Percentiles rank a stretch among this genome's conserved stretches.
phyloP scores from a whole-genome alignment of 164 flowering plant genomes.

The Cinnamomum micranthum region DNA sequence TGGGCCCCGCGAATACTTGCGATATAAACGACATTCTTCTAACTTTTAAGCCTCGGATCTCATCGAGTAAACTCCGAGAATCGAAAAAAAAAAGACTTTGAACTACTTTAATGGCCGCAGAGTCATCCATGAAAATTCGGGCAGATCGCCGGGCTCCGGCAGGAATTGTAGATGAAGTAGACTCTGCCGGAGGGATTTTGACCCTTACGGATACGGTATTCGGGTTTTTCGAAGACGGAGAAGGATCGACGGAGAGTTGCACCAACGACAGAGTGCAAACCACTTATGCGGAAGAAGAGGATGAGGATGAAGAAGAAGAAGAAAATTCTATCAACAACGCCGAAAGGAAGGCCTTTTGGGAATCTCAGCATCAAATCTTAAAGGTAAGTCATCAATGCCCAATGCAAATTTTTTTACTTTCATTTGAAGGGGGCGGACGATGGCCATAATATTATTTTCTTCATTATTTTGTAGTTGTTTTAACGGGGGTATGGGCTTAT shows the following conservation, averaged over 20 bases:
- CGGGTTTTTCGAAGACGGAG: slow-evolving; percentile 37
- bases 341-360: slow-evolving; percentile 25
- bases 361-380: slow-evolving; percentile 22
- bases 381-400: slow-evolving; percentile 14
- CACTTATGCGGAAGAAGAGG: not conserved
- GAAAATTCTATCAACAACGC: slow-evolving; percentile 5
- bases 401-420: too few relatives aligned
- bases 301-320: slow-evolving; percentile 11
- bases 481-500: too few relatives aligned
- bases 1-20: not conserved
- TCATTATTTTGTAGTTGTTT: too few relatives aligned
- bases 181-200: slow-evolving; percentile 21
- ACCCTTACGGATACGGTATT: slow-evolving; percentile 41
- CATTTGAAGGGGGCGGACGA: too few relatives aligned
- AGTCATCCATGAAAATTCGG: slow-evolving; percentile 8
- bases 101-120: not conserved
- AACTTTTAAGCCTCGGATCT: not conserved
- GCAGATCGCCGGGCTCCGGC: slow-evolving; percentile 1
- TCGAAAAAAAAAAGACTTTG: too few relatives aligned
- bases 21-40: not conserved
- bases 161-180: not conserved
- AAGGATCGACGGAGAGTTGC: slow-evolving; percentile 9
- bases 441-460: too few relatives aligned
- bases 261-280: not conserved
- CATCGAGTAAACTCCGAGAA: not conserved